Base-by-base conservation (phyloP, 495 filamentous ascomycete species). In the Penicillium cosmopolitanum region DNA sequence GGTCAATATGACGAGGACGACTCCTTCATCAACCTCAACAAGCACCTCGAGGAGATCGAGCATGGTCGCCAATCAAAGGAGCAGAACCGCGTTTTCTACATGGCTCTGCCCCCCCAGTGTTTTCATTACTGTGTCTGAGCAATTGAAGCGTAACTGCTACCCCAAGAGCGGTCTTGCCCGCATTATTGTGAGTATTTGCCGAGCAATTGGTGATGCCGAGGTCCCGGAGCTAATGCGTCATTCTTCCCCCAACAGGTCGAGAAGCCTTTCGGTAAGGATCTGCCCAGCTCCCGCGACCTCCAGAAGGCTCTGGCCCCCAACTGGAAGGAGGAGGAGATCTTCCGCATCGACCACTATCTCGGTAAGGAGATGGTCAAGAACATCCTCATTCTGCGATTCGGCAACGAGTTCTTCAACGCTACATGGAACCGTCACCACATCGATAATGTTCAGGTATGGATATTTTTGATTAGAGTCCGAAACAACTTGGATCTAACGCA, bases 351-450 rank as follows among this genome's bases (percentile, higher is more conserved):
- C 74, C 96, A 99, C 80, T 99, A 99, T 73, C 85, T 99, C 42
- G 96, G 96, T 65, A 99, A 99, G 85, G 96, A 99, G 82, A 99
- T 99, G 96, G 96, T 99, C 56, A 99, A 99, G 85, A 99, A 99
- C 75, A 96, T 99, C 68, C 85, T 99, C 54, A 97, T 99, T 65
- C 86, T 99, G 60, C 85, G 96, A 64, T 99, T 99, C 74, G 96
- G 95, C 63, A 99, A 99, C 77, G 93, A 97, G 68, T 98, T 99
- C 84, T 96, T 99, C 66, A 93, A 93, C 56, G 96, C 96, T 50
- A 98, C 95, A 55, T 99, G 96, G 96, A 98, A 97, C 81, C 87
- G 95, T 57, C 93, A 97, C 74, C 95, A 99, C 82, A 99, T 99
- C 80, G 95, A 98, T 78, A 99, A 97, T 63, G 92, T 99, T 50